phyloP scores from a whole-genome alignment of 1,284 basidiomycete genomes.

The Phaffia rhodozyma region DNA sequence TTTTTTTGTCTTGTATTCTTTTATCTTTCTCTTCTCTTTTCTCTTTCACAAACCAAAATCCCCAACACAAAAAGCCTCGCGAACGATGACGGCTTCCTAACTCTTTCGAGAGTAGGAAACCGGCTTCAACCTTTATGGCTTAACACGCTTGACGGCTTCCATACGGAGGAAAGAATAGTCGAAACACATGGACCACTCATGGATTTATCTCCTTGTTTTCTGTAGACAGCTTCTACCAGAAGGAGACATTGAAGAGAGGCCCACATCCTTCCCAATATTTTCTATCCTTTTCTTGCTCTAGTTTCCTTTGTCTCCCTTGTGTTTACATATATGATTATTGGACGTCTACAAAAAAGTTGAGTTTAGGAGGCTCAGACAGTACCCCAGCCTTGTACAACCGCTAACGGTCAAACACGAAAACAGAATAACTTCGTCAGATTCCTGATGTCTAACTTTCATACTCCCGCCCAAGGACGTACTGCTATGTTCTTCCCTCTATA shows the following conservation, averaged over 20 bases:
- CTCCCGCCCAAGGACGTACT: too few species aligned
- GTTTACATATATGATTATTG: not conserved
- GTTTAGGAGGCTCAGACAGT: too few species aligned
- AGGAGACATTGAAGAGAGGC: conserved; percentile 8
- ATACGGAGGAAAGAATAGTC: not conserved
- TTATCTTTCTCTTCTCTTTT: too few species aligned
- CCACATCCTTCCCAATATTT: not conserved
- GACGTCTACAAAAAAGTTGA: not conserved
- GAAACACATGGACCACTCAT: not conserved
- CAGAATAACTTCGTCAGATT: too few species aligned
- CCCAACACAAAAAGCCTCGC: conserved; percentile 4
- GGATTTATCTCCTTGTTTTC: conserved; percentile 2
- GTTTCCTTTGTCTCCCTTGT: not conserved
- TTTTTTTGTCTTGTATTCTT: too few species aligned
- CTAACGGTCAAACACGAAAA: too few species aligned
- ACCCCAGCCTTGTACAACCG: too few species aligned
- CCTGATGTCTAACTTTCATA: too few species aligned
- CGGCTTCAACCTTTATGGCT: not conserved
- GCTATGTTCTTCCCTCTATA: too few species aligned
- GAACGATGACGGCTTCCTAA: not conserved
- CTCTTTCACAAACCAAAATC: not conserved
- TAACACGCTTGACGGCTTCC: conserved; percentile 5
- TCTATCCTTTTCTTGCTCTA: not conserved
- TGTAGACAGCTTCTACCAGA: not conserved
- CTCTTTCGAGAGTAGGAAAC: too few species aligned